Evolutionary conservation across 495 filamentous ascomycete genomes (phyloP), one percentile per base, ranked within the genome.

Genomic region (Elaphomyces granulatus): DNA sequence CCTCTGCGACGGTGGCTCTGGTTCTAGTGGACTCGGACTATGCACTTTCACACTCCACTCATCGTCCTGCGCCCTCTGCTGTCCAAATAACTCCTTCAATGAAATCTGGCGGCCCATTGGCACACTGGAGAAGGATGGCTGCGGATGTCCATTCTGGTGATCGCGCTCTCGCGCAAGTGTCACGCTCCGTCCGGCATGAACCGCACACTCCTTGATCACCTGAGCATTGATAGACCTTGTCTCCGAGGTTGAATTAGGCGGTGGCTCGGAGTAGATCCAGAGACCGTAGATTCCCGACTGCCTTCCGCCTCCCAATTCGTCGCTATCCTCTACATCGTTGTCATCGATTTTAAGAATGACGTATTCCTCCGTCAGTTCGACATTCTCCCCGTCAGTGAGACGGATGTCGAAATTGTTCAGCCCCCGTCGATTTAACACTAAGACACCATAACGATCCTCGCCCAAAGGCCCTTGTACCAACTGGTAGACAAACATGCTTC

Each of bases 401-500:
- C 62, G 68, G 1, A 64, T 53, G 19, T 60, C 52, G 48, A 79
- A 80, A 47, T 78, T 80, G 26, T 72, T 65, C 15, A 80, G 50
- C 0, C 75, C 70, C 9, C 71, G 66, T 3, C 76, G 61, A 41
- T 80, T 80, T 15, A 81, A 56, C 6, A 80, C 66, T 20, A 78
- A 63, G n/a, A 70, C 72, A 20, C 54, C 59, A 52, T 75, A 79
- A 36, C 74, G 60, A 17, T 74, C 68, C 30, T 63, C 61, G 31
- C 64, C 67, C 8, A 60, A 42, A 2, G 44, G 36, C 2, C 59
- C 58, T 10, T 60, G 54, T 3, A 65, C 53, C 39, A 76, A 71
- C 39, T 77, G 65, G 64, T 78, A 87, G 28, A 92, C 70, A 60
- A 93, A 94, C 32, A 93, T 64, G 2, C 79, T 79, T 34, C 87